Percentiles rank a stretch among this genome's conserved stretches.
phyloP scores from a whole-genome alignment of 75 land plant species.

The Ceratopteris richardii region DNA sequence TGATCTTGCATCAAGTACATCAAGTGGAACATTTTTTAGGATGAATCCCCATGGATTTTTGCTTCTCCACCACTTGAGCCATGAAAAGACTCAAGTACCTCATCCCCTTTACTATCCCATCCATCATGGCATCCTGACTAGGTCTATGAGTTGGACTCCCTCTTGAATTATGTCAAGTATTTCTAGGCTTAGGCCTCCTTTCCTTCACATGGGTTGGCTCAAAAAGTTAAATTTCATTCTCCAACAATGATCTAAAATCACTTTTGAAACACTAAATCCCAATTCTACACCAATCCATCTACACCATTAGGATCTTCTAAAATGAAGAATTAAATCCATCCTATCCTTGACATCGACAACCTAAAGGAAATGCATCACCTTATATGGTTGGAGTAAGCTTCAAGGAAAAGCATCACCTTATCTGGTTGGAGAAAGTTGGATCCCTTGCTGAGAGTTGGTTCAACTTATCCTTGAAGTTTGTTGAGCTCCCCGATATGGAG shows the following conservation, averaged over 20 bases:
- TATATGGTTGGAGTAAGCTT: too few relatives aligned
- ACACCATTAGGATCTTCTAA: constrained; percentile 1
- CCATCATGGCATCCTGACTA: background rate
- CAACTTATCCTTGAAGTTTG: too few relatives aligned
- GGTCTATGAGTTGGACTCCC: background rate
- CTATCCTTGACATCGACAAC: background rate
- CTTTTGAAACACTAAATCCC: background rate
- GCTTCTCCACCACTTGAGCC: background rate
- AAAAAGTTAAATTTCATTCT: background rate
- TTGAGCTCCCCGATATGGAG: too few relatives aligned
- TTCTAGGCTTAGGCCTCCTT: background rate
- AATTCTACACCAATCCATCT: background rate
- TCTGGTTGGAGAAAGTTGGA: background rate
- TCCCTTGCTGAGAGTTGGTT: background rate
- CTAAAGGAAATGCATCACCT: too few relatives aligned
- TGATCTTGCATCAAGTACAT: background rate
- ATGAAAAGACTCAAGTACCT: background rate
- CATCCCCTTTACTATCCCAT: background rate
- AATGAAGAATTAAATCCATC: background rate
- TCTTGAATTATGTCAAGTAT: too few relatives aligned
- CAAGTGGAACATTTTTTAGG: background rate
- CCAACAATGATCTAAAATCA: background rate
- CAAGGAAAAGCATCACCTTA: background rate
- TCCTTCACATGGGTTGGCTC: background rate
- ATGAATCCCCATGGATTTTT: background rate